phyloP scores from a whole-genome alignment of 1,284 basidiomycete species.

The Crepidotus sp. region DNA sequence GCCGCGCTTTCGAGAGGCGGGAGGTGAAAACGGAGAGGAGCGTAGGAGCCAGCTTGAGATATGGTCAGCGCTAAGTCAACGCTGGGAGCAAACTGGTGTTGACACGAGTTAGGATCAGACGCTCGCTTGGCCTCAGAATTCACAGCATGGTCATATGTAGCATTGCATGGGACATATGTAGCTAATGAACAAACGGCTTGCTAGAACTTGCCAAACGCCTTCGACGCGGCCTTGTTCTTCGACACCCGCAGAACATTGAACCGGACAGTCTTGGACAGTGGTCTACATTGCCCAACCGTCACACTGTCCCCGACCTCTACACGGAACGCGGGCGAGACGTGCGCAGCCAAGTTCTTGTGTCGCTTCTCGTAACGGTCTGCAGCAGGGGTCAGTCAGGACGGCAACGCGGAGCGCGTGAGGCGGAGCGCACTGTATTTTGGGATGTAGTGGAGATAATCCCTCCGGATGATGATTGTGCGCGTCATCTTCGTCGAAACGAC shows the following conservation, averaged over 20 bases:
- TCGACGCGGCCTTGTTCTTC: conserved; percentile 81
- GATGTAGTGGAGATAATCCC: conserved; percentile 98
- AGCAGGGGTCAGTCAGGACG: conserved; percentile 19
- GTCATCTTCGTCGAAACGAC: conserved; percentile 99
- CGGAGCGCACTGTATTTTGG: conserved; percentile 86
- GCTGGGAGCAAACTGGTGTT: conserved; percentile 7
- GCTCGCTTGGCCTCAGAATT: no score
- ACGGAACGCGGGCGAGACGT: conserved; percentile 98
- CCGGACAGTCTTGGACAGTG: conserved; percentile 97
- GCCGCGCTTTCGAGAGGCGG: conserved; percentile 59
- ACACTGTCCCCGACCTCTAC: conserved; percentile 88
- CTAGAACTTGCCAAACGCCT: conserved; percentile 93
- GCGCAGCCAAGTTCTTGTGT: conserved; percentile 97
- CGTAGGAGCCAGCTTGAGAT: conserved; percentile 66
- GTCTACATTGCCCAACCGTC: conserved; percentile 98
- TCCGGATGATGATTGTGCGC: conserved; percentile 95
- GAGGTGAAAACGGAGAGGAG: conserved; percentile 67
- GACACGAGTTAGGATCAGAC: neutral
- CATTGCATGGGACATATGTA: conserved; percentile 20
- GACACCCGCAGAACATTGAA: conserved; percentile 95
- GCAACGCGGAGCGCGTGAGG: neutral
- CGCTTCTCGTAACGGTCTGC: conserved; percentile 91
- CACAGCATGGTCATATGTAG: conserved; percentile 15
- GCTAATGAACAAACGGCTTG: neutral
- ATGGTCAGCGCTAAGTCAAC: conserved; percentile 9